phyloP scores from a whole-genome alignment of 306 rosid genomes.

The Benincasa hispida region DNA sequence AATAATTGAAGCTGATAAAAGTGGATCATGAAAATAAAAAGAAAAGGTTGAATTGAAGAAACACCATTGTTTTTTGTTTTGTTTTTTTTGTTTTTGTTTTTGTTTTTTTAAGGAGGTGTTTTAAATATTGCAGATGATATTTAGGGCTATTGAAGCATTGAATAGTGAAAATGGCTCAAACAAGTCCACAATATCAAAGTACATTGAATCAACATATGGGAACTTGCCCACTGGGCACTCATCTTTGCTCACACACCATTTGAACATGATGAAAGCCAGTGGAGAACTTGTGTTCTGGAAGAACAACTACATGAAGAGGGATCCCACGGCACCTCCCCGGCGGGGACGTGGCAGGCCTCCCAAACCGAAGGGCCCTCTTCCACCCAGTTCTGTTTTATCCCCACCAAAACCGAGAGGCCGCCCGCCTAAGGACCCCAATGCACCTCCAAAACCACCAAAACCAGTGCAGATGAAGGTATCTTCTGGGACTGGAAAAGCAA shows the following conservation, averaged over 20 bases:
- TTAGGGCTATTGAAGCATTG: constrained; percentile 45
- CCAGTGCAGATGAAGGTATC: constrained; percentile 21
- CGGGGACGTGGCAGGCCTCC: constrained; percentile 82
- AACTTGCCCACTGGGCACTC: constrained; percentile 59
- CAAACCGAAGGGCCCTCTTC: constrained; percentile 28
- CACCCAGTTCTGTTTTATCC: constrained; percentile 5
- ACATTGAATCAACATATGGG: constrained; percentile 60
- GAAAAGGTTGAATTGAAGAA: neutral
- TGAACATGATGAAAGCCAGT: constrained; percentile 44
- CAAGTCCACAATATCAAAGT: constrained; percentile 64
- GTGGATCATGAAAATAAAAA: neutral
- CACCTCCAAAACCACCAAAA: constrained; percentile 17
- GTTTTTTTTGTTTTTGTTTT: no score
- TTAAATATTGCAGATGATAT: constrained; percentile 42
- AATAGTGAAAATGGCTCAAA: constrained; percentile 49
- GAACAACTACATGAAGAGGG: constrained; percentile 53
- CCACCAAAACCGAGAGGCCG: constrained; percentile 62
- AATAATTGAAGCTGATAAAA: neutral
- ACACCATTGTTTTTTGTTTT: no score
- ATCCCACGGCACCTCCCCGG: constrained; percentile 51
- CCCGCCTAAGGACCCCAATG: constrained; percentile 64
- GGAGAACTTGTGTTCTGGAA: constrained; percentile 57
- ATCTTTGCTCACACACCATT: constrained; percentile 44
- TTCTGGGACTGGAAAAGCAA: constrained; percentile 27
- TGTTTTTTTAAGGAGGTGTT: neutral